These are phyloP conservation scores for Sugiyamaella valdiviana DNA, from an alignment of 805 yeast species.

Conservation along the genomic window DNA sequence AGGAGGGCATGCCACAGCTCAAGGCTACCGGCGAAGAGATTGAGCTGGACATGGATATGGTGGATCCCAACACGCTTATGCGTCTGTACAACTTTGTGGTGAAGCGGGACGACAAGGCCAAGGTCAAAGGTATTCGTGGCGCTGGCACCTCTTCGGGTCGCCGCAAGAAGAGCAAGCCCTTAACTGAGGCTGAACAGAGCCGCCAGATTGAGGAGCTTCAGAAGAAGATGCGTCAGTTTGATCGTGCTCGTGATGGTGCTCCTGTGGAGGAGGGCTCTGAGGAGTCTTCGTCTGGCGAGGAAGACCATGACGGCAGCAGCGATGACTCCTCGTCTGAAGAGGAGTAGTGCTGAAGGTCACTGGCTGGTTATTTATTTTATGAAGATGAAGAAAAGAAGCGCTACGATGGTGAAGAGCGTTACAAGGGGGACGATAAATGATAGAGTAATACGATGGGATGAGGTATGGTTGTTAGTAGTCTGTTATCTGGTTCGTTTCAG, in stretches of 20 bases:
- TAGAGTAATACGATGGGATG: not conserved
- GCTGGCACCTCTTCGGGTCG: slow-evolving; percentile 11
- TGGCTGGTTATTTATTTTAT: slow-evolving; percentile 9
- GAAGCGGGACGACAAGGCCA: slow-evolving; percentile 33
- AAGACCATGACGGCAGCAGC: slow-evolving; percentile 23
- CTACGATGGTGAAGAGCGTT: not conserved
- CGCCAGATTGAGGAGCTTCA: slow-evolving; percentile 65
- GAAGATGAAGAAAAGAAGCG: slow-evolving; percentile 1
- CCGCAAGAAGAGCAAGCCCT: slow-evolving; percentile 48
- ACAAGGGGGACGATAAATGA: not conserved
- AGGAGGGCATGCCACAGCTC: slow-evolving; percentile 64
- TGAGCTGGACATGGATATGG: slow-evolving; percentile 90
- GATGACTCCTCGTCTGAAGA: slow-evolving; percentile 34
- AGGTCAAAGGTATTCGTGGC: slow-evolving; percentile 18
- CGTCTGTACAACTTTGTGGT: slow-evolving; percentile 81
- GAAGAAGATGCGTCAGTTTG: slow-evolving; percentile 69
- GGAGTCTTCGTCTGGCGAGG: slow-evolving; percentile 23
- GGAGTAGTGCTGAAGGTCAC: slow-evolving; percentile 24
- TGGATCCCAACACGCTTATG: slow-evolving; percentile 75
- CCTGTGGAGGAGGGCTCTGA: slow-evolving; percentile 12
- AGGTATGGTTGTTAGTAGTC: no score
- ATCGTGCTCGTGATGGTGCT: slow-evolving; percentile 30
- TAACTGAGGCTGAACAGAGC: slow-evolving; percentile 60
- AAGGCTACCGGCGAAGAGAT: slow-evolving; percentile 77
- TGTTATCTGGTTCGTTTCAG: no score